Base-by-base conservation (phyloP, 257 asterid genomes). In the Salvia splendens region DNA sequence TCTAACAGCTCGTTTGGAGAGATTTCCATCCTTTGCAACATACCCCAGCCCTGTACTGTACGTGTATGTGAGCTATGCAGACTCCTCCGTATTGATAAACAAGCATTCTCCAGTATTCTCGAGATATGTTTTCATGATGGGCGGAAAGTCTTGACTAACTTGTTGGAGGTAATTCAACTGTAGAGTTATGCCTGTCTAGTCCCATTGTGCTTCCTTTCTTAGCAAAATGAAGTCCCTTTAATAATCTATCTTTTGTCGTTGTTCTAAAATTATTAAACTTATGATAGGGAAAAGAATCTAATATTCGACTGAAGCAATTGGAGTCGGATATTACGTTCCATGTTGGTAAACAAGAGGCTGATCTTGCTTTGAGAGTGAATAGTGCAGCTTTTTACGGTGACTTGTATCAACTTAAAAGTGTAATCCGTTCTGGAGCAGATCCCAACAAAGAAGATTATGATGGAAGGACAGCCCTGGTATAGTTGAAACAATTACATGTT, bases 31-130 rank as follows among this genome's bases (percentile, higher is more conserved):
- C 89, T 93, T 49, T 90, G 97, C 85, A 93, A 93, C 80, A 78
- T 93, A 69, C 97, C 97, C 67, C 99, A 93, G 81, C 97, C 97
- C 33, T 90, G 85, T 59, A 86, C 99, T n/a, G 90, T 93, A 56
- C 95, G 95, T 5, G 99, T 90, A 12, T 79, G 86, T 54, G 96
- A 88, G 74, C 72, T 93, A 5, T 93, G 95, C 64, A 74, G 94
- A 49, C 92, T 93, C 59, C 69, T 93, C n/a, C 87, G 97, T 46
- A 82, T 93, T 42, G 99, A 93, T 70, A 93, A 84, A 64, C 97
- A 88, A 72, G 80, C 99, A 35, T 86, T 93, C 69, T 79, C 95
- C 67, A 84, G 84, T 76, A 84, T 93, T 77, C 85, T 93, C 4
- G 97, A 88, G 70, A 83, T 93, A 53, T 90, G 82, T 79, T 93